Base-by-base conservation (phyloP, 495 filamentous ascomycete genomes). In the Saxispiralis lemnorum region DNA sequence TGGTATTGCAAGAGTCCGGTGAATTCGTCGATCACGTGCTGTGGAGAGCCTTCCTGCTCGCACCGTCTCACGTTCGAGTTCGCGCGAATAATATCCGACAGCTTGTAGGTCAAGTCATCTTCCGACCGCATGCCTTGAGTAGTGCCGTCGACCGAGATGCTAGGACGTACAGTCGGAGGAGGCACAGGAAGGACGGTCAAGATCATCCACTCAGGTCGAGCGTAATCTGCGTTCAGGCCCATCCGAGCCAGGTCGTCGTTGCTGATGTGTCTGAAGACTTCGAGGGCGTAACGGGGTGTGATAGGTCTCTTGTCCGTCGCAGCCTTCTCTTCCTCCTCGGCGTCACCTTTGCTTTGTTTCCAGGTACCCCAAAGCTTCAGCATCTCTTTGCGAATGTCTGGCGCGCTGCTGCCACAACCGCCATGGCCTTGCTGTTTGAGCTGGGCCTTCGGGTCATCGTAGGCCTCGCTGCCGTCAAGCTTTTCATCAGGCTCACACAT, bases 71-170 rank as follows among this genome's bases (percentile, higher is more conserved):
- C 86, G 51, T 93, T 95, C 52, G 80, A 78, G 65, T 96, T 99
- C 43, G 92, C 89, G 50, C 89, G 86, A 46, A 99, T 87, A 57
- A 99, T 94, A 63, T 99, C 89, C 49, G 86, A 85, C 36, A 99
- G 67, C 62, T 99, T 99, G 68, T 93, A 96, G 0, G 89, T 99
- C 70, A 99, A 68, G 69, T 99, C 89, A 58, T 99, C 89, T 60
- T 99, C 89, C 56, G 88, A 87, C 37, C 89, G 79, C 62, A 83
- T 70, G 46, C 88, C 89, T 51, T 82, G 79, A 31, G 72, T 75
- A 37, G 82, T 85, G 44, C 88, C 88, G 63, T 95, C 83, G 62
- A 93, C 82, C 7, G 83, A 83, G 51, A 99, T 92, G 66, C 85
- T 93, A 0, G 89, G 89, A 20, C 89, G 81, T 33, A 99, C 89